Evolutionary conservation across 1,284 basidiomycete genomes (phyloP).

Genomic region (Butyriboletus appendiculatus): DNA sequence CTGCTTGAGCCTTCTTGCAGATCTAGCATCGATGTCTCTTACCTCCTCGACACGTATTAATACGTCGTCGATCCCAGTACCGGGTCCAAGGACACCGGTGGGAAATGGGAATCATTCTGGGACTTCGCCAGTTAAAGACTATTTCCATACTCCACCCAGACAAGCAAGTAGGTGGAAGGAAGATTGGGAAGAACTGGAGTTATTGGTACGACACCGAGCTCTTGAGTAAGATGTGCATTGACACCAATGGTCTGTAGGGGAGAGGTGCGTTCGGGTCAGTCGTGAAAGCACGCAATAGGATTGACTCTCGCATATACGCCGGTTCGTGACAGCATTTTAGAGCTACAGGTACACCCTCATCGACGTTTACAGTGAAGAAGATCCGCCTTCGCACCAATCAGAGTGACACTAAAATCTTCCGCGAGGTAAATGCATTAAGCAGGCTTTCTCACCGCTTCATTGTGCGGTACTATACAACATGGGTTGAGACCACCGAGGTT

Average conservation of each 20-base stretch:
- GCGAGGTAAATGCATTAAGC: constrained; percentile 90
- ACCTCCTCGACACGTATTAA: constrained; percentile 19
- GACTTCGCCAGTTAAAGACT: constrained; percentile 61
- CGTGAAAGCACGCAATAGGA: constrained; percentile 89
- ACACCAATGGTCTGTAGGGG: constrained; percentile 51
- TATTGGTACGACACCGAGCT: constrained; percentile 49
- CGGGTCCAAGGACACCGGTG: constrained; percentile 41
- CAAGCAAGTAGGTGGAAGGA: constrained; percentile 78
- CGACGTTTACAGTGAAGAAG: constrained; percentile 72
- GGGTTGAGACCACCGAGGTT: constrained; percentile 70
- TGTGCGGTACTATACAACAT: constrained; percentile 87
- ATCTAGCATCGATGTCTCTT: constrained; percentile 34
- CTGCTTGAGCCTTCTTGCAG: constrained; percentile 46
- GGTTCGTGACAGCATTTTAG: constrained; percentile 40
- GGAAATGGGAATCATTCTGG: constrained; percentile 39
- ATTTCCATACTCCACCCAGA: constrained; percentile 47
- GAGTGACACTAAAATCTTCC: constrained; percentile 85
- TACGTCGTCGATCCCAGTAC: constrained; percentile 26
- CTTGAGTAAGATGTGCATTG: background rate
- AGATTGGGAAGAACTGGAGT: constrained; percentile 82
- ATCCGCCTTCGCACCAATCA: constrained; percentile 80
- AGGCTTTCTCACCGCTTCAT: constrained; percentile 88
- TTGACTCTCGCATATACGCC: constrained; percentile 73
- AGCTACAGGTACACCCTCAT: background rate
- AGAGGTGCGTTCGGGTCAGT: constrained; percentile 94